phyloP scores from a whole-genome alignment of 1,284 basidiomycete species.

The Ganoderma lucidum region DNA sequence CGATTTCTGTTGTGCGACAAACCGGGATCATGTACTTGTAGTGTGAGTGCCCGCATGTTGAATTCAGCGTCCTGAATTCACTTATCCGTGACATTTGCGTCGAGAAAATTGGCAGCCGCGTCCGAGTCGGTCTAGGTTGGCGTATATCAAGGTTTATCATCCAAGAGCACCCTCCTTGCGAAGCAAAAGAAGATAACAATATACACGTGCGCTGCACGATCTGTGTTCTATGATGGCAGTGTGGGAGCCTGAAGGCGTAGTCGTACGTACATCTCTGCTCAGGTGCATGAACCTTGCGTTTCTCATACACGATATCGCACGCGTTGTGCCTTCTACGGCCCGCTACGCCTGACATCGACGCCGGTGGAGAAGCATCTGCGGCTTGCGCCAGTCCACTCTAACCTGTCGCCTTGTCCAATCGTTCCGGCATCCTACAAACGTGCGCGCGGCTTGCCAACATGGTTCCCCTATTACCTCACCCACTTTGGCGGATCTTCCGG shows the following conservation, averaged over 20 bases:
- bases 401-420: slow-evolving; percentile 14
- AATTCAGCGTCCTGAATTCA: background rate
- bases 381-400: background rate
- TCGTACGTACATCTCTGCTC: slow-evolving; percentile 19
- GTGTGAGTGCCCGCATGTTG: background rate
- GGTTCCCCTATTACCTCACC: background rate
- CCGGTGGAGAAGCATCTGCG: background rate
- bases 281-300: slow-evolving; percentile 7
- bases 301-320: slow-evolving; percentile 7
- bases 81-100: background rate
- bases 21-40: background rate
- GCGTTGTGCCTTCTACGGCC: slow-evolving; percentile 12
- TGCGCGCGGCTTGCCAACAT: slow-evolving; percentile 12
- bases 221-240: slow-evolving; percentile 7
- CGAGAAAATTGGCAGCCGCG: background rate
- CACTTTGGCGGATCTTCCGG: background rate
- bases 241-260: slow-evolving; percentile 8
- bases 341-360: slow-evolving; percentile 5
- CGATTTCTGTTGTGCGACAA: background rate
- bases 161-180: background rate
- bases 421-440: slow-evolving; percentile 12
- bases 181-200: background rate
- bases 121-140: background rate
- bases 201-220: background rate
- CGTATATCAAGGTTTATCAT: background rate